Conservation (phyloP, 2,329 filamentous ascomycete species). For the Cadophora luteo-olivacea region DNA sequence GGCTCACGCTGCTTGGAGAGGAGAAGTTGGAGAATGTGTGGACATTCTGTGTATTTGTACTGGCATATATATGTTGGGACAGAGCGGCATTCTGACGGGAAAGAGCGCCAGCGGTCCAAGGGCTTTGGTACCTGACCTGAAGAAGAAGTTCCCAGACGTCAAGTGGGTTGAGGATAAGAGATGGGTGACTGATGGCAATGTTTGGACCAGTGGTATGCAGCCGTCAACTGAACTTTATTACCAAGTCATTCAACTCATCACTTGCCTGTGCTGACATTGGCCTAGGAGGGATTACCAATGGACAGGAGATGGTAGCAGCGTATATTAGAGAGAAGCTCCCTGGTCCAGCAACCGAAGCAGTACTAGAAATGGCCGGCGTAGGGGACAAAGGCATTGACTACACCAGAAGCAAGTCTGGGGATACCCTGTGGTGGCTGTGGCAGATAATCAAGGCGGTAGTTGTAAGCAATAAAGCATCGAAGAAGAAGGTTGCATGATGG, state of each 20-base stretch:
- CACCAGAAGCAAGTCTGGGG: conserved; percentile 45
- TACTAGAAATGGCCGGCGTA: conserved; percentile 53
- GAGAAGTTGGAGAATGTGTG: conserved; percentile 44
- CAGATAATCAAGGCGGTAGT: conserved; percentile 48
- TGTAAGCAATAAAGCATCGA: conserved; percentile 33
- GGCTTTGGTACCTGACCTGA: conserved; percentile 47
- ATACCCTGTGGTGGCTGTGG: conserved; percentile 47
- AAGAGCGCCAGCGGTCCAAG: conserved; percentile 55
- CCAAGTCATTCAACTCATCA: not conserved
- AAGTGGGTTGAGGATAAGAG: conserved; percentile 55
- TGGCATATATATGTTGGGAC: conserved; percentile 55
- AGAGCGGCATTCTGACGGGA: conserved; percentile 55
- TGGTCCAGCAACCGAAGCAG: conserved; percentile 53
- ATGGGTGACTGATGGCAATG: conserved; percentile 59
- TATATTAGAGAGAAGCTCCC: conserved; percentile 54
- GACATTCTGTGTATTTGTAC: conserved; percentile 61
- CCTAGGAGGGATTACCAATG: conserved; percentile 57
- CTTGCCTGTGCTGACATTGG: not conserved
- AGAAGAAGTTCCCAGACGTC: conserved; percentile 48
- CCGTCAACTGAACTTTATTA: conserved; percentile 41
- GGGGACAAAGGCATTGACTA: conserved; percentile 57
- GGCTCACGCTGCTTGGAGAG: conserved; percentile 45
- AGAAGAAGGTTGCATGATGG: conserved; percentile 16
- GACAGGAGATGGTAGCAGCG: conserved; percentile 61
- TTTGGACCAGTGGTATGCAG: conserved; percentile 57